Evolutionary conservation across 306 rosid genomes (phyloP).

Genomic region (Lablab purpureus): DNA sequence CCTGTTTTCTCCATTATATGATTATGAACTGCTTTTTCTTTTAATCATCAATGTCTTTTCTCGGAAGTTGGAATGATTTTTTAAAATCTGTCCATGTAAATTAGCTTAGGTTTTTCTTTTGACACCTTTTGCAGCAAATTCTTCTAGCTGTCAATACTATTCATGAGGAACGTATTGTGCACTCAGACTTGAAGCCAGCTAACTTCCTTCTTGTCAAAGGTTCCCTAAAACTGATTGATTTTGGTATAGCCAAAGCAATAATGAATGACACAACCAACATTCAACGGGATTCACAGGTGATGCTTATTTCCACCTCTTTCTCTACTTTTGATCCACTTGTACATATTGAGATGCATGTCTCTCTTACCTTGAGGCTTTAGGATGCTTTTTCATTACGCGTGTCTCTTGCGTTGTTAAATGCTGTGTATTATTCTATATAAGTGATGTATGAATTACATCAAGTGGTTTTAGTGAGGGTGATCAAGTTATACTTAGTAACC

Average conservation of each 20-base stretch:
- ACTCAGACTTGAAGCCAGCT: slow-evolving; percentile 98
- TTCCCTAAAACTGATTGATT: slow-evolving; percentile 92
- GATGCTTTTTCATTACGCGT: neutral
- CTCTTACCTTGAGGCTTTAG: neutral
- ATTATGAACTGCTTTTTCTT: neutral
- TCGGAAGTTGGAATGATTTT: neutral
- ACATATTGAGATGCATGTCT: slow-evolving; percentile 11
- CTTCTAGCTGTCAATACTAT: slow-evolving; percentile 95
- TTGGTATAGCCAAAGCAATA: slow-evolving; percentile 98
- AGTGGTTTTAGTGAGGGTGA: slow-evolving; percentile 27
- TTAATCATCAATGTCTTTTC: neutral
- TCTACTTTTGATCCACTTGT: neutral
- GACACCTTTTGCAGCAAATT: slow-evolving; percentile 74
- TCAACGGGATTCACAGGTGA: slow-evolving; percentile 97
- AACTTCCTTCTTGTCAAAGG: slow-evolving; percentile 98
- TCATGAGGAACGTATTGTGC: slow-evolving; percentile 97
- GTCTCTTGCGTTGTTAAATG: slow-evolving; percentile 17
- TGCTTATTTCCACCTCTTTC: slow-evolving; percentile 21
- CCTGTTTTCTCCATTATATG: slow-evolving; percentile 31
- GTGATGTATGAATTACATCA: slow-evolving; percentile 28
- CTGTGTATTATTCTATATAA: neutral
- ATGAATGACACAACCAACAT: slow-evolving; percentile 96
- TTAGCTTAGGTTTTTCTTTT: slow-evolving; percentile 44
- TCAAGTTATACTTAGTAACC: slow-evolving; percentile 28
- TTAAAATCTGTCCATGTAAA: neutral